Evolutionary conservation across 441 rosid genomes (phyloP).

Genomic region (Croton setiger): DNA sequence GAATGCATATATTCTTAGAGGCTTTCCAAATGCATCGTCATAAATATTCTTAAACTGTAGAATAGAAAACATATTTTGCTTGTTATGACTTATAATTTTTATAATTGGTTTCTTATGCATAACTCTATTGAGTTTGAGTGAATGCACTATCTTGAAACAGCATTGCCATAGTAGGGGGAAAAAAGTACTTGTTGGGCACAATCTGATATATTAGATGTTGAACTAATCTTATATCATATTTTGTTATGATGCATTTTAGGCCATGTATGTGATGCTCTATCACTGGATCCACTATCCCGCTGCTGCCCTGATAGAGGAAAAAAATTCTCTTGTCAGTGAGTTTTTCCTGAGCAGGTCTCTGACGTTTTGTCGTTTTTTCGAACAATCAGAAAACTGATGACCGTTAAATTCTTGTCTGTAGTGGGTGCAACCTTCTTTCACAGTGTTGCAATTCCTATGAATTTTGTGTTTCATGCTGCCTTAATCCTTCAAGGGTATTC

Average conservation of each 20-base stretch:
- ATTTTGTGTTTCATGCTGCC: slow-evolving; percentile 91
- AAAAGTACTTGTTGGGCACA: neutral
- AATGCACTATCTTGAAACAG: neutral
- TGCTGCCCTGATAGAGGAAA: slow-evolving; percentile 86
- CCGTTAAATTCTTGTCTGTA: slow-evolving; percentile 27
- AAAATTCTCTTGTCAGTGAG: slow-evolving; percentile 95
- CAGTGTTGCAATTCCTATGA: slow-evolving; percentile 91
- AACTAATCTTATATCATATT: neutral
- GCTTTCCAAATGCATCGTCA: too few species aligned
- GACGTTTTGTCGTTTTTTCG: neutral
- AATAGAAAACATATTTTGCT: too few species aligned
- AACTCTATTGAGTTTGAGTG: neutral
- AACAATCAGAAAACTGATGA: slow-evolving; percentile 8
- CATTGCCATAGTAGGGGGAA: neutral
- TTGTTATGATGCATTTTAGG: slow-evolving; percentile 38
- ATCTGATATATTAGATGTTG: neutral
- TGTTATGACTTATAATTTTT: neutral
- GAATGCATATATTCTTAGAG: too few species aligned
- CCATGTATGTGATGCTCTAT: slow-evolving; percentile 80
- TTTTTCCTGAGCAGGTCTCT: slow-evolving; percentile 25
- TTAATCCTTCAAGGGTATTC: slow-evolving; percentile 67
- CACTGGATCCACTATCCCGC: slow-evolving; percentile 69
- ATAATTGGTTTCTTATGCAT: neutral
- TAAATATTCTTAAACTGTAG: too few species aligned
- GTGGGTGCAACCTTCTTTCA: slow-evolving; percentile 81